phyloP scores from a whole-genome alignment of 2,329 filamentous ascomycete species.

The Neoarthrinium moseri region DNA sequence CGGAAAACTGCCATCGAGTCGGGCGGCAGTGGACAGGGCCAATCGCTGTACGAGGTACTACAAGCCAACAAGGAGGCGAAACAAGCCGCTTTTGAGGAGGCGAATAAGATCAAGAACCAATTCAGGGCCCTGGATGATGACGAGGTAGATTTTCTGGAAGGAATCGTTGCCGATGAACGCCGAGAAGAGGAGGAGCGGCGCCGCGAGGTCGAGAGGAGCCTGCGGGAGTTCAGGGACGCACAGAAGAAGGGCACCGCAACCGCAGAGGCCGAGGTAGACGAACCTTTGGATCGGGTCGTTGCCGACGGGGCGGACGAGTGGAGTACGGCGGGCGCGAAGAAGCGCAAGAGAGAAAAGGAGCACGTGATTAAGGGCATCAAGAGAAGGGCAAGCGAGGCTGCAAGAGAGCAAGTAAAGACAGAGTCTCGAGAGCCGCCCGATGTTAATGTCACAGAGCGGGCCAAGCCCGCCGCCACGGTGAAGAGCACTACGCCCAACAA shows the following conservation, averaged over 20 bases:
- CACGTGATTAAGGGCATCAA: conserved; percentile 29
- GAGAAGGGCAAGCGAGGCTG: conserved; percentile 35
- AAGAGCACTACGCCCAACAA: not conserved
- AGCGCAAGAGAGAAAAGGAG: conserved; percentile 36
- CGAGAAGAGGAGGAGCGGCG: conserved; percentile 53
- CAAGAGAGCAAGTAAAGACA: conserved; percentile 5
- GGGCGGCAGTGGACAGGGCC: conserved; percentile 40
- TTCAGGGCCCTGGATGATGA: conserved; percentile 77
- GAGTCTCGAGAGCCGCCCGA: not conserved
- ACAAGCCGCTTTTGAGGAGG: conserved; percentile 79
- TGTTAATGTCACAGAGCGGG: not conserved
- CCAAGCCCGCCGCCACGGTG: not conserved
- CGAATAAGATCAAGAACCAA: conserved; percentile 70
- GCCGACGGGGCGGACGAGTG: conserved; percentile 19
- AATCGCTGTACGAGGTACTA: conserved; percentile 70
- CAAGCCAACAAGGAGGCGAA: conserved; percentile 87
- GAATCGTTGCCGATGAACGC: conserved; percentile 47
- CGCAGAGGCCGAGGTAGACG: conserved; percentile 10
- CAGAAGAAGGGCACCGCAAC: conserved; percentile 32
- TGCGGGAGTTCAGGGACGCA: conserved; percentile 54
- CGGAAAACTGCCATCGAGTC: conserved; percentile 39
- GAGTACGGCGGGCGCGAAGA: conserved; percentile 33
- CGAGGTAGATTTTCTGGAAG: conserved; percentile 73
- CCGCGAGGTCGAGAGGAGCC: conserved; percentile 55
- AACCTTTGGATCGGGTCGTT: conserved; percentile 20